These are phyloP conservation scores for Fagus crenata DNA, from an alignment of 306 rosid species.

Conservation along the genomic window DNA sequence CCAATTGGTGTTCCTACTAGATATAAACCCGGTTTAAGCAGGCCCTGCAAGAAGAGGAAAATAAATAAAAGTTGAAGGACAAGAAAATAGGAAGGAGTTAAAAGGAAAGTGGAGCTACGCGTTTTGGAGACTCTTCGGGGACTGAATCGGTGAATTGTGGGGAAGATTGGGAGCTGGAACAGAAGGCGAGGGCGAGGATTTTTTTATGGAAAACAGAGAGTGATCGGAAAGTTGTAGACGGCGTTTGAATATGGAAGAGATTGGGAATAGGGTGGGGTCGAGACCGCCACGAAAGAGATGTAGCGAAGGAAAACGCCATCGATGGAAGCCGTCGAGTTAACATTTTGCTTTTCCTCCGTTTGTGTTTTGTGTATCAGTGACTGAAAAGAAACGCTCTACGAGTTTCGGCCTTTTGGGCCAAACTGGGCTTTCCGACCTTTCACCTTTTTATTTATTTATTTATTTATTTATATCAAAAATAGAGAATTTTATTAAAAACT, in stretches of 20 bases:
- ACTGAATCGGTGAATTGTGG: constrained; percentile 25
- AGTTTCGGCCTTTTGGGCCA: too few relatives aligned
- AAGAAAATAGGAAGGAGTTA: background rate
- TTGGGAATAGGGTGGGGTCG: background rate
- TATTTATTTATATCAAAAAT: too few relatives aligned
- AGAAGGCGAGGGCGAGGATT: constrained; percentile 25
- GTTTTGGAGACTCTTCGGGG: constrained; percentile 45
- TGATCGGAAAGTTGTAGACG: constrained; percentile 24
- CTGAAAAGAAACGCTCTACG: too few relatives aligned
- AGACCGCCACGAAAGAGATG: constrained; percentile 37
- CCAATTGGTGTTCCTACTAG: constrained; percentile 92
- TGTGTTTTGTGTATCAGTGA: background rate
- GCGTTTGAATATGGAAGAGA: constrained; percentile 16
- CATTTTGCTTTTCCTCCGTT: constrained; percentile 31
- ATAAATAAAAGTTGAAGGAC: constrained; percentile 1
- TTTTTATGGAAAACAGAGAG: constrained; percentile 23
- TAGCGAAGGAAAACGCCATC: constrained; percentile 40
- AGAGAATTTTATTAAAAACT: too few relatives aligned
- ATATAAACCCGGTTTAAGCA: constrained; percentile 74
- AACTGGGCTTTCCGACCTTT: too few relatives aligned
- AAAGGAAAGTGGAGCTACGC: constrained; percentile 33
- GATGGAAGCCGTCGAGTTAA: constrained; percentile 58
- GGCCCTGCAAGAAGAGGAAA: constrained; percentile 34
- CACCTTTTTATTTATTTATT: too few relatives aligned
- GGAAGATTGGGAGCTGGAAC: constrained; percentile 38